Conservation (phyloP, 305 asterid genomes). For the Andrographis paniculata region DNA sequence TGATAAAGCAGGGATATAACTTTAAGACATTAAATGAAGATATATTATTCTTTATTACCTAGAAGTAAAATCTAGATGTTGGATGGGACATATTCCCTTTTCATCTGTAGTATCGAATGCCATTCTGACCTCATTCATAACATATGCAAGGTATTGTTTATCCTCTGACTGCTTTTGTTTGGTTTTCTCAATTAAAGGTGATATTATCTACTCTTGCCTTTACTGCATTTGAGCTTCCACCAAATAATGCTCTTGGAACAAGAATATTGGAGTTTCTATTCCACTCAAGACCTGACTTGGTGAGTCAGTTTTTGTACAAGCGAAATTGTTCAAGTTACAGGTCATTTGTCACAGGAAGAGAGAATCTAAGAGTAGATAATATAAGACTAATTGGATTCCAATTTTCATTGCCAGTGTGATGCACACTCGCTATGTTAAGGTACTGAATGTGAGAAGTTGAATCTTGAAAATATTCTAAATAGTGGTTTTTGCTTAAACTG, state of each 20-base stretch:
- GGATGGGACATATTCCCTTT: neutral
- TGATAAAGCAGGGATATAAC: constrained; percentile 5
- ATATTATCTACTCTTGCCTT: constrained; percentile 86
- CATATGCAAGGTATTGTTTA: constrained; percentile 13
- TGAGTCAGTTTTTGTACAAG: constrained; percentile 26
- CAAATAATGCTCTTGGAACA: constrained; percentile 88
- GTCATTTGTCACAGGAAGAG: constrained; percentile 9
- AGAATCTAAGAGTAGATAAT: neutral
- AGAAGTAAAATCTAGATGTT: neutral
- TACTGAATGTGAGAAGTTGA: constrained; percentile 9
- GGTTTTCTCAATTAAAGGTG: constrained; percentile 51
- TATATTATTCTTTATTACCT: neutral
- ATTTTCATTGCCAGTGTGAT: neutral
- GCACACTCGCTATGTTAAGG: neutral
- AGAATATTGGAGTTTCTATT: constrained; percentile 78
- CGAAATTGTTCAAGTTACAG: constrained; percentile 4
- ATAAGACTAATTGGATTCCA: constrained; percentile 1
- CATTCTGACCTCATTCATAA: constrained; percentile 4
- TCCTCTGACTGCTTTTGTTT: constrained; percentile 19
- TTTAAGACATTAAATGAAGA: constrained; percentile 6
- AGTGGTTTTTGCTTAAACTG: neutral
- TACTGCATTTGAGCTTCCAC: constrained; percentile 96
- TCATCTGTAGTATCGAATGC: constrained; percentile 5
- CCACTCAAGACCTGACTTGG: constrained; percentile 95
- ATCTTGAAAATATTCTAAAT: neutral